Evolutionary conservation across 768 basidiomycete genomes (phyloP).

Genomic region (Xerocomellus intermedius): DNA sequence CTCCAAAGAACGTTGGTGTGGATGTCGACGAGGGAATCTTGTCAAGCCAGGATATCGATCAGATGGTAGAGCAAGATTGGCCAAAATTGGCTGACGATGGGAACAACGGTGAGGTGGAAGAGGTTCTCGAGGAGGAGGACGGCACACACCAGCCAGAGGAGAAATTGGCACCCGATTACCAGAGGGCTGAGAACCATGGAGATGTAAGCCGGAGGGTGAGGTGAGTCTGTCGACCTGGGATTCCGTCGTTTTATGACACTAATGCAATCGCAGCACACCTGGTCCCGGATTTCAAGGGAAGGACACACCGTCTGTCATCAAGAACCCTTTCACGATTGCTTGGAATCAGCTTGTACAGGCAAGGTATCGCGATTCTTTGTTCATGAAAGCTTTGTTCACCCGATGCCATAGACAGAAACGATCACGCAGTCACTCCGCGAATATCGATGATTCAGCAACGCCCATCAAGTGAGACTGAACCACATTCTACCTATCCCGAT

Average conservation of each 20-base stretch:
- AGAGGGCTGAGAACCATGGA: background rate
- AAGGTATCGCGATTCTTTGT: constrained; percentile 5
- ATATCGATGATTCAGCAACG: constrained; percentile 3
- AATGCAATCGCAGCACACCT: background rate
- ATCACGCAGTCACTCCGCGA: constrained; percentile 20
- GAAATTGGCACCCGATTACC: background rate
- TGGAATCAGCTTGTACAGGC: constrained; percentile 22
- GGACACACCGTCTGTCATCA: background rate
- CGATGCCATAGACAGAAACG: constrained; percentile 22
- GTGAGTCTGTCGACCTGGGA: background rate
- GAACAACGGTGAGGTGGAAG: constrained; percentile 16
- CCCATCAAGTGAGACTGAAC: constrained; percentile 24
- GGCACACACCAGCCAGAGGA: background rate
- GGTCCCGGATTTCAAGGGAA: background rate
- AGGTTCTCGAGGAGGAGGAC: constrained; percentile 11
- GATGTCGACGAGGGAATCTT: constrained; percentile 32
- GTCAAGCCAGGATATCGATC: constrained; percentile 35
- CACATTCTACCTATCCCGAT: background rate
- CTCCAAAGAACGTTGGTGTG: constrained; percentile 17
- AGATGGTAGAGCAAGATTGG: constrained; percentile 27
- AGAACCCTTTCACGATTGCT: constrained; percentile 21
- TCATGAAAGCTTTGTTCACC: background rate
- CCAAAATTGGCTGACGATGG: constrained; percentile 2
- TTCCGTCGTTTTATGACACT: background rate
- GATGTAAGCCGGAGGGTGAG: background rate